Base-by-base conservation (phyloP, 768 basidiomycete genomes). In the Mycena galericulata region DNA sequence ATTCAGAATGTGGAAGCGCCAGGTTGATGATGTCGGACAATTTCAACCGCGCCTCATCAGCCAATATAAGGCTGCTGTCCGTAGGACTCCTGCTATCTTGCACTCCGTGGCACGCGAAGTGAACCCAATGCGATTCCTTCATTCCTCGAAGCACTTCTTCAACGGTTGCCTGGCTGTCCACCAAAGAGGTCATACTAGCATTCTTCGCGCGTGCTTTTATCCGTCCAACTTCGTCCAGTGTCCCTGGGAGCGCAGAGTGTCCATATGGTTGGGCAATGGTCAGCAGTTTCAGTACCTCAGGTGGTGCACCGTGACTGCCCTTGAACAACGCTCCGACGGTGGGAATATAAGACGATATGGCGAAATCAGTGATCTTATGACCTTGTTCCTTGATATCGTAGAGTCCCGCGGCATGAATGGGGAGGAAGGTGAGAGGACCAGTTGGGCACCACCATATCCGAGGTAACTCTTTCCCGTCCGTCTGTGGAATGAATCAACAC, bases 351-450 rank as follows among this genome's bases (percentile, higher is more conserved):
- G 57, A 59, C 1, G 75, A 74, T 10, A 73, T 56, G 49, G 38
- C 63, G 51, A 56, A 72, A 46, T 75, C 70, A 15, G 62, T 57
- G 12, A 70, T 7, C 38, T 58, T 58, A 18, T 26, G 22, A 1
- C 26, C 27, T 10, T 10, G 11, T 7, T 58, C 53, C 24, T 27
- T 29, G 4, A 24, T 64, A 58, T 51, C 49, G 38, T 75, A 79
- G 14, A 74, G 71, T 7, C 72, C 72, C 50, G 77, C 83, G 2
- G 81, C 81, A 15, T 84, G 83, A 20, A 84, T 70, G 6, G 82
- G 83, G 27, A 83, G 62, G 30, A 79, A 77, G n/a, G 75, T 45
- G 53, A 83, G 75, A 12, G 57, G 55, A 26, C 75, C 75, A 30
- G 77, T 75, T 20, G 75, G 69, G 49, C 75, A 79, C 79, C 78